Percentiles rank a stretch among this genome's conserved stretches.
phyloP scores from a whole-genome alignment of 257 asterid species.

The Mentha longifolia region DNA sequence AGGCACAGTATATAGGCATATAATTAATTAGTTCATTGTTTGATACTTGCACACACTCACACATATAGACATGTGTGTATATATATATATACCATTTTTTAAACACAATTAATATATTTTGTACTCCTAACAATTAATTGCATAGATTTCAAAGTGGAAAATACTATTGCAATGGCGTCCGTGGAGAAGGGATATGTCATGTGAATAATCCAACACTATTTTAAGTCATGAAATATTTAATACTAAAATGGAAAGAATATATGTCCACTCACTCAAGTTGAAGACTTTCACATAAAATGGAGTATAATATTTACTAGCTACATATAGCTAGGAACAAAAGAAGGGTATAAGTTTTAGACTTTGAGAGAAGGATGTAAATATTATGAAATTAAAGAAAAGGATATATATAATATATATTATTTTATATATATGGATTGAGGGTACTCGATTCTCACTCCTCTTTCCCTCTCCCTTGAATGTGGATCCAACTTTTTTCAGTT shows the following conservation, averaged over 20 bases:
- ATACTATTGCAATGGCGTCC: not conserved
- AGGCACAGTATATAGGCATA: no score
- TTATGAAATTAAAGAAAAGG: not conserved
- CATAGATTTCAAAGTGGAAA: not conserved
- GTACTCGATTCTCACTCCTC: not conserved
- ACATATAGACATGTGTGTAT: no score
- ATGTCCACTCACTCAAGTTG: conserved; percentile 4
- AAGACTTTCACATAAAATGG: not conserved
- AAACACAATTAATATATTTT: no score
- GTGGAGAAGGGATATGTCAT: conserved; percentile 15
- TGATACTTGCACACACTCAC: no score
- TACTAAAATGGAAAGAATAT: conserved; percentile 15
- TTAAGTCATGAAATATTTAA: not conserved
- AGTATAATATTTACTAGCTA: not conserved
- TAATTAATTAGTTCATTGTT: no score
- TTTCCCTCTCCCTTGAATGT: conserved; percentile 34
- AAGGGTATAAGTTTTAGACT: not conserved
- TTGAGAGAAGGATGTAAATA: not conserved
- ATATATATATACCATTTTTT: no score
- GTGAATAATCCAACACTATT: not conserved
- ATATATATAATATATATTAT: no score
- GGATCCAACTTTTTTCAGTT: conserved; percentile 30
- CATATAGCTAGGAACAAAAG: conserved; percentile 12
- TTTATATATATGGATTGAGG: conserved; percentile 17
- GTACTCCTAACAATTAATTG: not conserved